phyloP scores from a whole-genome alignment of 306 rosid species.

The Pachyrhizus erosus region DNA sequence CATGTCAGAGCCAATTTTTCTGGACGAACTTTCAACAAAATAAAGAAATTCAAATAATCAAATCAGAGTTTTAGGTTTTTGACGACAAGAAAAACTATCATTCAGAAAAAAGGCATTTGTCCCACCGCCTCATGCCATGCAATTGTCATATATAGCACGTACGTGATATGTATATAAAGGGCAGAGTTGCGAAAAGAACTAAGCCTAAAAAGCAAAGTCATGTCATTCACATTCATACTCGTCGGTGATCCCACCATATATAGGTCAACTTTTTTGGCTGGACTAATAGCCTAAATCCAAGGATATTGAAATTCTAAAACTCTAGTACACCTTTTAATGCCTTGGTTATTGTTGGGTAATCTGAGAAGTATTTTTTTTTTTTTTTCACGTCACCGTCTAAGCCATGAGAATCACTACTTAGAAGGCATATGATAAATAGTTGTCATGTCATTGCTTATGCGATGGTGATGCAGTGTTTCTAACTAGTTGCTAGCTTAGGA shows the following conservation, averaged over 20 bases:
- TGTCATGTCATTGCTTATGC: neutral
- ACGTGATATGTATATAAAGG: neutral
- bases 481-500: neutral
- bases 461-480: neutral
- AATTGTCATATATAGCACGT: slow-evolving; percentile 2
- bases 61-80: neutral
- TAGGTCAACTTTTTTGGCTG: neutral
- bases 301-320: neutral
- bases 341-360: neutral
- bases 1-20: neutral
- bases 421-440: neutral
- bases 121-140: neutral
- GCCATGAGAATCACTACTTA: neutral
- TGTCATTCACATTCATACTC: slow-evolving; percentile 26
- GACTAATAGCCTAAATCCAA: neutral
- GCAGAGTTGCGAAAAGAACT: slow-evolving; percentile 12
- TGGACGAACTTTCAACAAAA: neutral
- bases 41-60: neutral
- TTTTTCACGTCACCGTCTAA: neutral
- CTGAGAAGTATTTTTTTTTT: neutral
- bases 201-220: slow-evolving; percentile 8
- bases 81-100: neutral
- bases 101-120: neutral
- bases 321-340: neutral
- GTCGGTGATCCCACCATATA: neutral